phyloP scores from a whole-genome alignment of 2,329 filamentous ascomycete genomes.

The Aureobasidium lini region DNA sequence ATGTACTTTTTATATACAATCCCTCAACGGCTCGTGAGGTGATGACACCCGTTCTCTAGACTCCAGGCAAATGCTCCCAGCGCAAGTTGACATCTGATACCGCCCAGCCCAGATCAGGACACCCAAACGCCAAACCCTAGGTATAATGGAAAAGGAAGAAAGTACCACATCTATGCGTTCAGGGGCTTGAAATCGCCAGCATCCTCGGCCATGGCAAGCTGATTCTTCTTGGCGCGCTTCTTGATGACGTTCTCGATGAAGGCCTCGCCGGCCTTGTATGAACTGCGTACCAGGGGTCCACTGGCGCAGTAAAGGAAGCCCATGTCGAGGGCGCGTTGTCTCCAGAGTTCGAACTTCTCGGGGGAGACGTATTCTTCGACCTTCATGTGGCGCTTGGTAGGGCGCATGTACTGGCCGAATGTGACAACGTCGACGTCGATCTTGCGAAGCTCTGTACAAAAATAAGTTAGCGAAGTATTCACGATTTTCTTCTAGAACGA shows the following conservation, averaged over 20 bases:
- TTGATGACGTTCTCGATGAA: conserved; percentile 98
- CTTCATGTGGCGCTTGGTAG: conserved; percentile 95
- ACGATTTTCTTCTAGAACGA: too few species aligned
- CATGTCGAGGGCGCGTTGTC: conserved; percentile 81
- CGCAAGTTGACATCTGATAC: conserved; percentile 14
- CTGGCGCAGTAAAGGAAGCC: conserved; percentile 96
- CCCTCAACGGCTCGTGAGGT: background rate
- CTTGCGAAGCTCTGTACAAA: conserved; percentile 60
- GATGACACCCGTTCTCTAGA: background rate
- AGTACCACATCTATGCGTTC: background rate
- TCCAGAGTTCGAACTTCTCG: conserved; percentile 85
- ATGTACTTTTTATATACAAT: conserved; percentile 12
- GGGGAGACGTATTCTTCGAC: conserved; percentile 94
- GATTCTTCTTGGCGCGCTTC: conserved; percentile 53
- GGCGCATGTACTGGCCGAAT: conserved; percentile 99
- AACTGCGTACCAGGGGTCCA: conserved; percentile 85
- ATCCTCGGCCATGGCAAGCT: conserved; percentile 24
- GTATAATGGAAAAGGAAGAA: background rate
- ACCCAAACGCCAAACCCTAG: background rate
- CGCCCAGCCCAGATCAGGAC: background rate
- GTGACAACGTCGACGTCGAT: conserved; percentile 88
- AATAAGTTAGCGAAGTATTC: background rate
- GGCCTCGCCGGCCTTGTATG: conserved; percentile 95
- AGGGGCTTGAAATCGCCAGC: conserved; percentile 21
- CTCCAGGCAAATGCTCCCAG: conserved; percentile 14